Percentiles rank a stretch among this genome's conserved stretches.
Evolutionary conservation across 176 grass and related monocot species (phyloP).

Genomic region (Cymbopogon citratus): DNA sequence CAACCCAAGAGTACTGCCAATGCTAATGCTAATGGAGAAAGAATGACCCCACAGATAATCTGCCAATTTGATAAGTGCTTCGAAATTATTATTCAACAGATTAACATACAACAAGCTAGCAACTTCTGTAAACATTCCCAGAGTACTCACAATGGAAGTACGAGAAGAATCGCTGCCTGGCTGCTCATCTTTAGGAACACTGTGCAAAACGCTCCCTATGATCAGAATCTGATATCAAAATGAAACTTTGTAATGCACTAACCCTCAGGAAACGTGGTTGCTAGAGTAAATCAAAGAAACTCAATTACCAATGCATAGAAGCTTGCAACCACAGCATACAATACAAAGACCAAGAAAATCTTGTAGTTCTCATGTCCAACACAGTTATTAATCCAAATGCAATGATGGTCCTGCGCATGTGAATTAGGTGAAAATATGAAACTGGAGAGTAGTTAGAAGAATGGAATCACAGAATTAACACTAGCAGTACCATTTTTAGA

Average conservation of each 20-base stretch:
- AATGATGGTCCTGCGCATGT: constrained; percentile 78
- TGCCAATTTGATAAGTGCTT: constrained; percentile 36
- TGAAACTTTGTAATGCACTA: constrained; percentile 17
- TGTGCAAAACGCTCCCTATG: constrained; percentile 51
- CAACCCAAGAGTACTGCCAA: constrained; percentile 72
- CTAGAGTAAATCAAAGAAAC: constrained; percentile 10
- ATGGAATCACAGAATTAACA: not conserved
- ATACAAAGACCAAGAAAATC: constrained; percentile 81
- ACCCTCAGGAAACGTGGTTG: not conserved
- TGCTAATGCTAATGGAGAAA: constrained; percentile 74
- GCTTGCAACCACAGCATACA: constrained; percentile 81
- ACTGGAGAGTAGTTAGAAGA: constrained; percentile 9
- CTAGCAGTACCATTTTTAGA: constrained; percentile 68
- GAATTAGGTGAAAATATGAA: constrained; percentile 21
- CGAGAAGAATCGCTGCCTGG: constrained; percentile 67
- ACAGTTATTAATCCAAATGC: constrained; percentile 99
- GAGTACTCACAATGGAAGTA: constrained; percentile 69
- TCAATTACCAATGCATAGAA: constrained; percentile 69
- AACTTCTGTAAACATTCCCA: not conserved
- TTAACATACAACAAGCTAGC: constrained; percentile 10
- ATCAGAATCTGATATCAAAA: constrained; percentile 63
- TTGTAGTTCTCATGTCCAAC: constrained; percentile 94
- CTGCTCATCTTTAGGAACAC: constrained; percentile 54
- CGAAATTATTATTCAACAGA: constrained; percentile 13
- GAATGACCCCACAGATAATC: constrained; percentile 72